Base-by-base conservation (phyloP, 164 flowering plant species). In the Nelumbo lutea region DNA sequence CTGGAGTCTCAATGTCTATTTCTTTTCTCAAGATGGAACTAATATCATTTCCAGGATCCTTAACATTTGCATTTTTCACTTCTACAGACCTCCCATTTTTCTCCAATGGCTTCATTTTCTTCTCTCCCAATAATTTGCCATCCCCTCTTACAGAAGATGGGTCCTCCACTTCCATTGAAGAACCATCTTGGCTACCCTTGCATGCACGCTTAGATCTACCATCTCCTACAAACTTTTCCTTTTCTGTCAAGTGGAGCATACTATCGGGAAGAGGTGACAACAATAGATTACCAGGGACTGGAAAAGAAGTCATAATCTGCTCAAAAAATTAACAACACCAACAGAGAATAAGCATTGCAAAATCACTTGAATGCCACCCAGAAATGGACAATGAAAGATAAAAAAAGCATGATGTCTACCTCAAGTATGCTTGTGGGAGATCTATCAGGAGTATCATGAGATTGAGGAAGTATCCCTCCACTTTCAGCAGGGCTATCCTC, bases 281-380 rank as follows among this genome's bases (percentile, higher is more conserved):
- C 68, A 86, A 72, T 15, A 43, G 40, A 47, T 64, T 84, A 42
- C 74, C 85, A 42, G 79, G 77, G 53, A 85, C 65, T 2, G 83
- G 85, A 55, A 79, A 76, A 2, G 91, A 77, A 11, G 89, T 88
- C 96, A 91, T 85, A 3, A 72, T 79, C 98, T 94, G 88, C 56
- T 74, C 76, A 77, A 15, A 58, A 73, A 48, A 77, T 68, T 44
- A 66, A 67, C 11, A 62, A 52, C 40, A 68, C 15, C 60, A 60
- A 67, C 2, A 63, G 51, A 45, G 27, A 43, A 38, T 40, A 50
- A 41, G 43, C 38, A 48, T 10, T 1, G 42, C 45, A 15, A 50
- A 47, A 59, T 45, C 71, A 62, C 41, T 42, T 10, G 38, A 3
- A 53, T 53, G 3, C 64, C 59, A 60, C 13, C 13, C 53, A 55